Evolutionary conservation across 257 asterid species (phyloP), one percentile per base, ranked within the genome.

Genomic region (Buddleja alternifolia): DNA sequence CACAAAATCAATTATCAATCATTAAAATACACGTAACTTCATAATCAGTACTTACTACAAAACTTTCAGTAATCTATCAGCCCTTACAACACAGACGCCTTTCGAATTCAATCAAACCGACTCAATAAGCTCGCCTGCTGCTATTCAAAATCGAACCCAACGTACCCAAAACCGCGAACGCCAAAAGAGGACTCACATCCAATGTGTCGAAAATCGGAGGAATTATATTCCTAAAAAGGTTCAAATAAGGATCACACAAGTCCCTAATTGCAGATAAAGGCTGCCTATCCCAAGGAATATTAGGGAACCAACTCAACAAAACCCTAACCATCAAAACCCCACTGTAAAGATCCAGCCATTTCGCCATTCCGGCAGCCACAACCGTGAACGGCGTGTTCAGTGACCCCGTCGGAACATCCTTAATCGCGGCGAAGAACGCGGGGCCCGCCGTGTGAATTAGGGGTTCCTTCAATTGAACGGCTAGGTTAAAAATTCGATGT

Each of bases 201-300:
- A 93, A 59, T 0, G 96, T 81, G 55, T 86, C 86, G 25, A 87
- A 87, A 67, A 93, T 50, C 0, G 97, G 99, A 2, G 99, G 99
- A 36, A 93, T 85, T 14, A 93, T 79, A 68, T 90, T 88, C 88
- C 96, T 88, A 50, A 93, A 93, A 53, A 93, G 83, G 41, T 83
- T 90, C 91, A 93, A 76, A 78, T 88, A 93, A 6, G 97, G 97
- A 84, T 93, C 99, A 77, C 99, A 93, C 60, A 93, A 85, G 57
- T 93, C 99, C 88, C 92, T 78, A 60, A 93, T 86, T 0, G 99
- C 97, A 3, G 95, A 84, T 24, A 93, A 66, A 9, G 99, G 99
- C 82, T 90, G 99, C 60, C 86, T 77, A 7, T 90, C 99, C 99
- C 99, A 93, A 0, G 95, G 98, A 46, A 93, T 88, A 71, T 93